Evolutionary conservation across 75 land plant genomes (phyloP), one percentile per base, ranked within the genome.

Genomic region (Sequoiadendron giganteum): DNA sequence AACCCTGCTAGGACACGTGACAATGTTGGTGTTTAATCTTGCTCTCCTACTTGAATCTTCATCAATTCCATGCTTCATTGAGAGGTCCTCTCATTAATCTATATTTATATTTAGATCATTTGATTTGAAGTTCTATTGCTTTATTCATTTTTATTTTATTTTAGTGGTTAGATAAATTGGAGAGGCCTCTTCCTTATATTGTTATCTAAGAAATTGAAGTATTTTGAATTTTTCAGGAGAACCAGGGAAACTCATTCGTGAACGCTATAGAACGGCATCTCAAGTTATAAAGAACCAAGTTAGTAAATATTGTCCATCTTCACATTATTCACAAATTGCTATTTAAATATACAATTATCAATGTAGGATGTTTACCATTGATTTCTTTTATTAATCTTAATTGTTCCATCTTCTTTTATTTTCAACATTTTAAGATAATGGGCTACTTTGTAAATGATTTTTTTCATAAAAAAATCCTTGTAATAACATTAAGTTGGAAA

Each of bases 271-370:
- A 90, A 90, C 96, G 85, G 99, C 99, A 68, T 92, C 96, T 85
- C 96, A 93, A 91, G 96, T 97, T 90, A 92, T 97, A 49, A 97
- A 96, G 90, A 97, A 95, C 86, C 93, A 96, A 94, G 97, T 94
- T 84, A 91, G 94, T 89, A 90, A 89, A 79, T 55, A 75, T 75
- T 88, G 86, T 90, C 54, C 38, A 8, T 76, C 78, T 76, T 39
- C 8, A 16, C 21, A 21, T 19, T 79, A 79, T 79, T 40, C 5
- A 40, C 5, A 10, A 2, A 42, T 40, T 79, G 82, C 11, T 40
- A 34, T 39, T 79, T 36, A 7, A 79, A 79, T 40, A 40, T 19
- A 21, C n/a, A 39, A 14, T 25, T 39, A 13, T 79, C 28, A 7
- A 42, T 42, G 10, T 40, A 42, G 21, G 82, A 79, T 13, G 10